Evolutionary conservation across 2,329 filamentous ascomycete species (phyloP), one percentile per base, ranked within the genome.

Genomic region (Aspergillus sp.): DNA sequence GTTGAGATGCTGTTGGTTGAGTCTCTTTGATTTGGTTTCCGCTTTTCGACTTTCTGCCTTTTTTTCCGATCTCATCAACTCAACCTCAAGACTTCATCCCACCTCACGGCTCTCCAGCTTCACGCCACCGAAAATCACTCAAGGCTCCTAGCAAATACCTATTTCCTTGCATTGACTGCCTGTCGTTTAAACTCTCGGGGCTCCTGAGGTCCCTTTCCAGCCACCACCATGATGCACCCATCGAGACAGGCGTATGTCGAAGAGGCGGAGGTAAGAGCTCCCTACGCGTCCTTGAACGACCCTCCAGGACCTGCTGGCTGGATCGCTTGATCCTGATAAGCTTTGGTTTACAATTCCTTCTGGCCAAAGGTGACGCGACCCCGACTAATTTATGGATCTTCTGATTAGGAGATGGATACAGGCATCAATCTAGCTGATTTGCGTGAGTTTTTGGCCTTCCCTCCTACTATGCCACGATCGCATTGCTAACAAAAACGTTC

Each of bases 201-300:
- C 9, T 45, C n/a, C 12, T 41, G 39, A 13, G 39, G 50, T 34
- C 44, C 44, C 34, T 48, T 17, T 15, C 41, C 57, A 52, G 13
- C 51, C 54, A 58, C 61, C 67, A 76, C 70, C 71, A 83, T 78
- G 73, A 83, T 96, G 80, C 93, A 97, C 80, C 93, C 93, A 58
- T 87, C 93, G 73, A 86, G 95, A 64, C 89, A 93, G 77, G 93
- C 93, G 42, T 97, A 96, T 76, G 92, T 98, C 63, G 93, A 98
- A 82, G 93, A 97, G 71, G 76, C 82, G 53, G 83, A 88, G 80
- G 88, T 89, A 82, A 80, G 84, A 69, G 51, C 53, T 30, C 57
- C 55, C 53, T n/a, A 7, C 20, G 34, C 30, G 12, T 49, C 44
- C 37, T 19, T 24, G 12, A 20, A 27, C 9, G 15, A 15, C n/a